Conservation (phyloP, 768 basidiomycete species). For the Mycena polygramma region DNA sequence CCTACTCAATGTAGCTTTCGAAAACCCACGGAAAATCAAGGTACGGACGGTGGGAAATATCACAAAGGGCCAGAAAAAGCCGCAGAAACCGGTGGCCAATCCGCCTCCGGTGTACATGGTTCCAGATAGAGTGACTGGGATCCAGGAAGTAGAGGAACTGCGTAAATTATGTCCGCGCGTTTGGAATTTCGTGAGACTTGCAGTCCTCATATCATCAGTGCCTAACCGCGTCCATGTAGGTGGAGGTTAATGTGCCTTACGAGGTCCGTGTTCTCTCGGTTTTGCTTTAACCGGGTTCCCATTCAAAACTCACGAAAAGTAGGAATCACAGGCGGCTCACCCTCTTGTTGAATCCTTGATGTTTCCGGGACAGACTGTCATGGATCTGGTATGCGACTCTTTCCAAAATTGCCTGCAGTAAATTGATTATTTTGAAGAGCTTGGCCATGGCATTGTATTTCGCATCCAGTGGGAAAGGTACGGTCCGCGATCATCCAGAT, state of each 20-base stretch:
- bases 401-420: conserved; percentile 15
- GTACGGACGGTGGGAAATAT: conserved; percentile 61
- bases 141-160: conserved; percentile 84
- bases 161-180: conserved; percentile 78
- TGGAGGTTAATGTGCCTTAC: conserved; percentile 89
- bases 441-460: conserved; percentile 94
- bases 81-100: conserved; percentile 18
- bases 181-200: conserved; percentile 88
- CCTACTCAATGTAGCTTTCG: conserved; percentile 93
- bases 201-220: conserved; percentile 11
- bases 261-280: conserved; percentile 55
- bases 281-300: conserved; percentile 17
- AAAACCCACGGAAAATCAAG: conserved; percentile 88
- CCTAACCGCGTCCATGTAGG: conserved; percentile 54
- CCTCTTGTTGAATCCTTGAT: conserved; percentile 75
- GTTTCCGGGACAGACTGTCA: conserved; percentile 84
- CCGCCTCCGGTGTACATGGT: conserved; percentile 70
- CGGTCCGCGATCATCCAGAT: conserved; percentile 55
- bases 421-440: conserved; percentile 64
- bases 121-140: conserved; percentile 89
- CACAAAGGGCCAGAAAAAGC: conserved; percentile 37
- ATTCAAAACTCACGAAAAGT: conserved; percentile 21
- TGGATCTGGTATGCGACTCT: conserved; percentile 81
- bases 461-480: conserved; percentile 85
- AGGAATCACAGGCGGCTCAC: conserved; percentile 78